Evolutionary conservation across 306 rosid genomes (phyloP), one percentile per base, ranked within the genome.

Genomic region (Adenanthera pavonina): DNA sequence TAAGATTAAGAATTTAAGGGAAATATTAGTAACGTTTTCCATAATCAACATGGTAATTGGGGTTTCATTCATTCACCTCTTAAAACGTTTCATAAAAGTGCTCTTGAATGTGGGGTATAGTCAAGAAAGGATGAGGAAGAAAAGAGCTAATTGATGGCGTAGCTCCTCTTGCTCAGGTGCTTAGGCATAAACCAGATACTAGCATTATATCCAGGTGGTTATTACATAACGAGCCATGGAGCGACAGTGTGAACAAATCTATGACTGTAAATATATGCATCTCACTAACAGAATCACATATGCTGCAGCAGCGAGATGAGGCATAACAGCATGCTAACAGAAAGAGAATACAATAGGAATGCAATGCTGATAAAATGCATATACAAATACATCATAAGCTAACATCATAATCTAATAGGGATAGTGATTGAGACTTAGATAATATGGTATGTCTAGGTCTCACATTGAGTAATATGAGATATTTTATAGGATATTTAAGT

Each of bases 1-100:
- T 59, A 46, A 69, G 75, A 62, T 41, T 54, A 3, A 57, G 2
- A 57, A 57, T 10, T 19, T 57, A 30, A 49, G 35, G 49, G 57
- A 19, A 19, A 46, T 36, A 54, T 77, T 20, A 47, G 35, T 1
- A 47, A 46, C 66, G 62, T 13, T 52, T 54, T 61, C 54, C 33
- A 79, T 75, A 74, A 7, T 74, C 71, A 61, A 40, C 61, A 49
- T 56, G 14, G 81, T 34, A 69, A 48, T 47, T 44, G 61, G 20
- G 38, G 59, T 51, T 57, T 57, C 64, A 57, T 67, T 54, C 78
- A 74, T 52, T 67, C 46, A 75, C 47, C 74, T 47, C 34, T 57
- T 59, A 30, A 62, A 74, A 74, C n/a, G 43, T 43, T 62, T 17
- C 30, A 38, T 72, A 33, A 41, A 72, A 44, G 46, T 34, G 52